Percentiles rank a stretch among this genome's conserved stretches.
phyloP scores from a whole-genome alignment of 805 yeast species.

The Deakozyma indianensis region DNA sequence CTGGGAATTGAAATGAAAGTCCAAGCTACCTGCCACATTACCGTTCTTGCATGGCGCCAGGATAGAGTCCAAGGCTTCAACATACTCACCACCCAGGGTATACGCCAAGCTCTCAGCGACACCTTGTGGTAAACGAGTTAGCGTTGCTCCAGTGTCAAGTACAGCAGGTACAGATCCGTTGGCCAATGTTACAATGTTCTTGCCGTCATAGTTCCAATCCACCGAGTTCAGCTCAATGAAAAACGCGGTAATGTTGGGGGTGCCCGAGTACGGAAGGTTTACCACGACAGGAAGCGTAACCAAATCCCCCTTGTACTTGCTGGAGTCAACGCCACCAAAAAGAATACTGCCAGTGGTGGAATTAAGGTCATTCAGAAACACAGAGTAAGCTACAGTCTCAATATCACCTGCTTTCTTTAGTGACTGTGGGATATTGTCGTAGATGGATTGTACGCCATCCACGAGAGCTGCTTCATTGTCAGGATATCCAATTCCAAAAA shows the following conservation, averaged over 20 bases:
- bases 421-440: constrained; percentile 1
- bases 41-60: constrained; percentile 22
- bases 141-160: constrained; percentile 39
- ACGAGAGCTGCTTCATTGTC: not conserved
- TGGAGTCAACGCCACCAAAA: constrained; percentile 39
- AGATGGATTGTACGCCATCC: not conserved
- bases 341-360: constrained; percentile 15
- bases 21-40: constrained; percentile 17
- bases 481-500: constrained; percentile 1
- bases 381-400: constrained; percentile 40
- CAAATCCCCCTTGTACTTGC: constrained; percentile 30
- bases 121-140: constrained; percentile 27
- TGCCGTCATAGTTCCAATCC: not conserved
- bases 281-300: constrained; percentile 21
- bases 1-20: constrained; percentile 38
- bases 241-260: constrained; percentile 17
- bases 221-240: not conserved
- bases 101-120: constrained; percentile 18
- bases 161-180: constrained; percentile 4
- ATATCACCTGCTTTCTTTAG: constrained; percentile 30
- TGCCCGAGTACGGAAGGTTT: not conserved
- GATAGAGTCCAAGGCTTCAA: constrained; percentile 24
- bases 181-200: not conserved
- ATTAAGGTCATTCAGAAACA: constrained; percentile 34
- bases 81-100: constrained; percentile 27